These are phyloP conservation scores for Wickerhamiella lipophila DNA, from an alignment of 805 yeast genomes.

Conservation along the genomic window DNA sequence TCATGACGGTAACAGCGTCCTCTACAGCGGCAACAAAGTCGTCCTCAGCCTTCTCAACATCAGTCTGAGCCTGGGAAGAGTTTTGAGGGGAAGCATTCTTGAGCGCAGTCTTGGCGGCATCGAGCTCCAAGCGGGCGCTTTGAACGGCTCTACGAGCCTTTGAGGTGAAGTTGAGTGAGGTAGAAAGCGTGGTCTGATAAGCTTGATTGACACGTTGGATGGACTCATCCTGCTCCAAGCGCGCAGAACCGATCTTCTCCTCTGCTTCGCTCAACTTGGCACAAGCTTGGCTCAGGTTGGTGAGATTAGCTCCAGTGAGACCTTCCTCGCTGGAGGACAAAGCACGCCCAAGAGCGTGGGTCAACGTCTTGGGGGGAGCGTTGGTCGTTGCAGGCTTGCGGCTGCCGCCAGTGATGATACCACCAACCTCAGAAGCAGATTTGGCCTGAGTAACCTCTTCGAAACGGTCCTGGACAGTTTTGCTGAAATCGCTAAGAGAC, in stretches of 20 bases:
- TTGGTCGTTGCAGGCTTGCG: constrained; percentile 39
- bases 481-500: constrained; percentile 60
- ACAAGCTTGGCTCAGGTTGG: constrained; percentile 49
- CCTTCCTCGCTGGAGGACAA: constrained; percentile 26
- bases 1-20: constrained; percentile 74
- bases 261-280: constrained; percentile 57
- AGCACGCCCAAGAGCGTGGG: constrained; percentile 71
- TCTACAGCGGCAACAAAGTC: constrained; percentile 79
- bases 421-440: constrained; percentile 72
- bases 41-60: constrained; percentile 76
- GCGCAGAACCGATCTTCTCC: constrained; percentile 65
- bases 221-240: constrained; percentile 68
- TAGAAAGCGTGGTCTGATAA: constrained; percentile 47
- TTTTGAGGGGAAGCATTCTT: constrained; percentile 45
- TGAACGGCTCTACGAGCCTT: constrained; percentile 63
- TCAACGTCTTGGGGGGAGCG: constrained; percentile 60
- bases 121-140: constrained; percentile 65
- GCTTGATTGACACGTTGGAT: constrained; percentile 60
- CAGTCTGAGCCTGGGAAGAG: constrained; percentile 60
- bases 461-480: constrained; percentile 50
- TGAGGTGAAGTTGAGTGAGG: constrained; percentile 48
- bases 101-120: constrained; percentile 50
- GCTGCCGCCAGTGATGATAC: constrained; percentile 35
- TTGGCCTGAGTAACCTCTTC: constrained; percentile 57
- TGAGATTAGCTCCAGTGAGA: constrained; percentile 33